Evolutionary conservation across 345 rosid genomes (phyloP).

Genomic region (Pugionium dolabratum): DNA sequence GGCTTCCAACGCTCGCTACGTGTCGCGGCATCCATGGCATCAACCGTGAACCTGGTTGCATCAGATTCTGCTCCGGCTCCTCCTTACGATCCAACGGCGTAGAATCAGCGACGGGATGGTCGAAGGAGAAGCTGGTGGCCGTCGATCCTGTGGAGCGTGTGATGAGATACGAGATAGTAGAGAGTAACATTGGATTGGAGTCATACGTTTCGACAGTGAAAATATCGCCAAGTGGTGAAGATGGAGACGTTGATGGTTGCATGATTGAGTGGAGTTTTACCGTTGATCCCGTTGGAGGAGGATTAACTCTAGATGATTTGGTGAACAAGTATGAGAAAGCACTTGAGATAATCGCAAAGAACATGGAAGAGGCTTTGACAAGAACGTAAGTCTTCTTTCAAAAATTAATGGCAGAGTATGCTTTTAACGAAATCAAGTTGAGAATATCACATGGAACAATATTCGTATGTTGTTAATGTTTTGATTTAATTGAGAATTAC

Average conservation of each 20-base stretch:
- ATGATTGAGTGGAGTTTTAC: constrained; percentile 60
- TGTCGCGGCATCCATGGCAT: constrained; percentile 54
- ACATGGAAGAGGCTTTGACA: constrained; percentile 37
- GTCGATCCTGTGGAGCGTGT: constrained; percentile 43
- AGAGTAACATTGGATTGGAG: constrained; percentile 57
- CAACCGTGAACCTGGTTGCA: constrained; percentile 64
- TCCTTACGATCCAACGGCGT: constrained; percentile 39
- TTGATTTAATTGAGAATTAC: too few species aligned
- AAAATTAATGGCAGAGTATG: too few species aligned
- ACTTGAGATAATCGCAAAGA: constrained; percentile 24
- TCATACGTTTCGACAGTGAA: constrained; percentile 54
- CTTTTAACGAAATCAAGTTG: too few species aligned
- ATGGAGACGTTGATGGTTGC: constrained; percentile 43
- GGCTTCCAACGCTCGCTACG: constrained; percentile 42
- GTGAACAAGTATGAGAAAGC: constrained; percentile 33
- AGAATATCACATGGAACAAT: too few species aligned
- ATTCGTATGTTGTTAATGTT: too few species aligned
- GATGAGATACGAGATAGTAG: constrained; percentile 57
- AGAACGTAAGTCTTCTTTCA: not conserved
- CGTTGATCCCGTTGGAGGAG: constrained; percentile 64
- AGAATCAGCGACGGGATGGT: constrained; percentile 40
- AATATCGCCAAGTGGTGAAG: constrained; percentile 36
- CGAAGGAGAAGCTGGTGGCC: constrained; percentile 52
- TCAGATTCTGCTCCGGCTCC: constrained; percentile 51
- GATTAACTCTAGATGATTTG: constrained; percentile 48